These are phyloP conservation scores for Talinum fruticosum DNA, from an alignment of 148 eudicot species.

Conservation along the genomic window DNA sequence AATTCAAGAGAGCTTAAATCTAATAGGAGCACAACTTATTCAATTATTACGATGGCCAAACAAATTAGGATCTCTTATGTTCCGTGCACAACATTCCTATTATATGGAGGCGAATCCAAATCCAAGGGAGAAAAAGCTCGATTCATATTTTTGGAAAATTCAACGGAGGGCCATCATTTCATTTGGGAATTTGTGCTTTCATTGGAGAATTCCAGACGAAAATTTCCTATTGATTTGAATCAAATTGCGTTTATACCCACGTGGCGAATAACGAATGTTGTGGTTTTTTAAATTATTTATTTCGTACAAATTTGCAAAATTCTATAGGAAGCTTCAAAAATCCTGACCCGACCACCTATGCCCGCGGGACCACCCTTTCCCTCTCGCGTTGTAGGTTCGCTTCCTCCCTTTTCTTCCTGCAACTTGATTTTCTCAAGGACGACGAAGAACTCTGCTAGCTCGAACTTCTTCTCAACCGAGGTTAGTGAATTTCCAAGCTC, in stretches of 20 bases:
- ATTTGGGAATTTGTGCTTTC: background rate
- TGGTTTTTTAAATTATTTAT: no score
- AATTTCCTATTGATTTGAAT: background rate
- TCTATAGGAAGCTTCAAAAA: background rate
- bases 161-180: background rate
- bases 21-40: no score
- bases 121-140: background rate
- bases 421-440: background rate
- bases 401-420: conserved; percentile 20
- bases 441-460: background rate
- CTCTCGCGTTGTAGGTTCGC: conserved; percentile 28
- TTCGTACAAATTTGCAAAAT: background rate
- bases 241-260: background rate
- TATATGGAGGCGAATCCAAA: background rate
- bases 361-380: conserved; percentile 11
- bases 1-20: no score
- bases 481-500: background rate
- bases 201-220: background rate
- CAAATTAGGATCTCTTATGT: background rate
- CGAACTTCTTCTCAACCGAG: background rate
- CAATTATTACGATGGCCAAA: no score
- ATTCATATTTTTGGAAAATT: no score
- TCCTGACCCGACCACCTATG: background rate
- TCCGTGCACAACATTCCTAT: background rate
- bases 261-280: background rate